Evolutionary conservation across 2,329 filamentous ascomycete species (phyloP), one percentile per base, ranked within the genome.

Genomic region (Penicillium decumbens): DNA sequence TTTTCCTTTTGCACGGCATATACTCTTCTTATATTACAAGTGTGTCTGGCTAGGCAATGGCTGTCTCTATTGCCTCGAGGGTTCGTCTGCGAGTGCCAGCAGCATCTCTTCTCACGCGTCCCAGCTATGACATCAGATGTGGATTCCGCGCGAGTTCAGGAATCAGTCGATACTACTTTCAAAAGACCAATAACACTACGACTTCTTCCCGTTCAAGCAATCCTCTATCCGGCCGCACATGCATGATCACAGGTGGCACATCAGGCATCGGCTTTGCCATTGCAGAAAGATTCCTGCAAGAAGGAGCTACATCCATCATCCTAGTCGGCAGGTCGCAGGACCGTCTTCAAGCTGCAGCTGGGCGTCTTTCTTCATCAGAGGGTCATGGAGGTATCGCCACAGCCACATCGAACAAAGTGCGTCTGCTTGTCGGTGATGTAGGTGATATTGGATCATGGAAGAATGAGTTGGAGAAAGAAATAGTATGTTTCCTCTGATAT

Each of bases 211-310:
- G 50, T 30, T 41, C 57, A 27, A 52, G 60, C n/a, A 53, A 49
- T 20, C 61, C 64, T 29, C 60, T 73, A n/a, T 45, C 54, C 23
- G 67, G 67, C 27, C 60, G 68, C 24, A 72, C 63, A 48, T 72
- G 70, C 44, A 74, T 87, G 63, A 75, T 90, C 44, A 87, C 86
- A 2, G 87, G 87, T 41, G 86, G 79, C 18, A 85, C 84, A 38
- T 82, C 84, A 18, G 82, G 84, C 45, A 89, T 90, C 58, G 87
- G 87, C 39, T 74, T 77, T 37, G 80, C 81, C 44, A 85, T 90
- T 47, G 85, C 86, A 8, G 67, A 73, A 32, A 75, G 79, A n/a
- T 87, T 90, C 62, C 80, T 85, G 18, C 63, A 65, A 45, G 77
- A 83, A 50, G 85, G 84, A 28, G 83, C 79, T 33, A 68, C 71